Percentiles rank a stretch among this genome's conserved stretches.
Conservation (phyloP, 139 green algal species). For the Closterium sp. region DNA sequence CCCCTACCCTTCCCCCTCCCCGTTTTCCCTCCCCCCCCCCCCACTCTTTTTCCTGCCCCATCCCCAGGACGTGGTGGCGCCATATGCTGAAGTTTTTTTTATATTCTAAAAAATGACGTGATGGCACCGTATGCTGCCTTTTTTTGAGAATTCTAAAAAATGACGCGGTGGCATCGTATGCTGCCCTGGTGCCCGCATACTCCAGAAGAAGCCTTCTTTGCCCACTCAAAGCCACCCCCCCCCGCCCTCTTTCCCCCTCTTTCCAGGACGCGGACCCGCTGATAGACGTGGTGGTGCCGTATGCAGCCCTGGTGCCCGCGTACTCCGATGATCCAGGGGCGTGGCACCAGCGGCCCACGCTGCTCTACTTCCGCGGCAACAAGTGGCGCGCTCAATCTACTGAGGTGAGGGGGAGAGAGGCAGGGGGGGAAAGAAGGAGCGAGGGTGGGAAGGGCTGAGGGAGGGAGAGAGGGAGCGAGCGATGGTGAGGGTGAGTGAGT, state of each 20-base stretch:
- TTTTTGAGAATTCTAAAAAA: slow-evolving; percentile 6
- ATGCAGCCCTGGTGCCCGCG: slow-evolving; percentile 8
- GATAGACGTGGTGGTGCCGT: slow-evolving; percentile 45
- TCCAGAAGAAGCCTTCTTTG: background rate
- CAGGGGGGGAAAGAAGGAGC: no score
- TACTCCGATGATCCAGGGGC: slow-evolving; percentile 12
- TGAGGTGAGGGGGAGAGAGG: background rate
- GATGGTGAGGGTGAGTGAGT: slow-evolving; percentile 4
- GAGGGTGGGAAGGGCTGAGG: no score
- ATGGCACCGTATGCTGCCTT: slow-evolving; percentile 16
- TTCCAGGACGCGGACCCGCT: background rate
- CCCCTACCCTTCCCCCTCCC: no score
- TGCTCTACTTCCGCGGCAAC: slow-evolving; percentile 42
- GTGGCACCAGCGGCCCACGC: slow-evolving; percentile 21
- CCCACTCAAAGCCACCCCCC: no score
- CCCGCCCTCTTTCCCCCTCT: background rate
- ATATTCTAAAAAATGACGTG: slow-evolving; percentile 25
- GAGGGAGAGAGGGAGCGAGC: no score
- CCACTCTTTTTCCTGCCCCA: background rate
- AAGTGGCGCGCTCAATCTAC: background rate
- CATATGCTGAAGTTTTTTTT: no score
- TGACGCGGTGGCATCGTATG: slow-evolving; percentile 33
- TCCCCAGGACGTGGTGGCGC: background rate
- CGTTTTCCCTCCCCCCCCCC: no score
- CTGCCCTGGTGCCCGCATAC: slow-evolving; percentile 14